Evolutionary conservation across 345 rosid genomes (phyloP).

Genomic region (Pistacia atlantica): DNA sequence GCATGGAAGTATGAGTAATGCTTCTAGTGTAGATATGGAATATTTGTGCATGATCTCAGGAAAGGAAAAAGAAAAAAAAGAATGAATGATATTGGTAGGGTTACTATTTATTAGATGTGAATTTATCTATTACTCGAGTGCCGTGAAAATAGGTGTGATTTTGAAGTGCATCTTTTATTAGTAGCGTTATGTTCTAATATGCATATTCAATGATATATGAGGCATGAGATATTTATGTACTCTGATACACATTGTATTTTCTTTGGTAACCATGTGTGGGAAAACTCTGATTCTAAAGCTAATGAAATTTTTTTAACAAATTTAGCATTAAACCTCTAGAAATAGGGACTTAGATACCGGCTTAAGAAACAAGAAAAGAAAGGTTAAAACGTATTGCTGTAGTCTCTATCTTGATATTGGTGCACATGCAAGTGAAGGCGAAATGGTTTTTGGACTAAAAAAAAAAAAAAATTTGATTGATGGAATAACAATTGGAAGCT

Average conservation of each 20-base stretch:
- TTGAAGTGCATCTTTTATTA: not conserved
- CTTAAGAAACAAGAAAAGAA: not conserved
- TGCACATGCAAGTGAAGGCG: not conserved
- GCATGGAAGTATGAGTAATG: not conserved
- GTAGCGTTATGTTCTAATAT: not conserved
- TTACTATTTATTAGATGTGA: not conserved
- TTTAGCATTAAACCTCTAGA: not conserved
- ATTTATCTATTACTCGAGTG: not conserved
- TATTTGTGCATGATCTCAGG: not conserved
- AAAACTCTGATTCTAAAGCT: not conserved
- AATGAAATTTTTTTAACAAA: not conserved
- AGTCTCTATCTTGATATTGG: not conserved
- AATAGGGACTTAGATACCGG: not conserved
- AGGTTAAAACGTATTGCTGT: not conserved
- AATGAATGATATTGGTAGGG: not conserved
- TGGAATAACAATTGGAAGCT: not conserved
- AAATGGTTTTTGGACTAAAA: too few relatives aligned
- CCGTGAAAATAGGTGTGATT: constrained; percentile 2
- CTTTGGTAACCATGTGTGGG: not conserved
- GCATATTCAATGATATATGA: not conserved
- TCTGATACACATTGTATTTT: not conserved
- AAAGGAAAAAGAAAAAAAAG: not conserved
- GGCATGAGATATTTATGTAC: not conserved
- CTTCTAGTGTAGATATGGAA: not conserved
- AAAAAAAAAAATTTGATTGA: too few relatives aligned